Conservation (phyloP, 495 filamentous ascomycete genomes). For the Talaromyces nanjingensis region DNA sequence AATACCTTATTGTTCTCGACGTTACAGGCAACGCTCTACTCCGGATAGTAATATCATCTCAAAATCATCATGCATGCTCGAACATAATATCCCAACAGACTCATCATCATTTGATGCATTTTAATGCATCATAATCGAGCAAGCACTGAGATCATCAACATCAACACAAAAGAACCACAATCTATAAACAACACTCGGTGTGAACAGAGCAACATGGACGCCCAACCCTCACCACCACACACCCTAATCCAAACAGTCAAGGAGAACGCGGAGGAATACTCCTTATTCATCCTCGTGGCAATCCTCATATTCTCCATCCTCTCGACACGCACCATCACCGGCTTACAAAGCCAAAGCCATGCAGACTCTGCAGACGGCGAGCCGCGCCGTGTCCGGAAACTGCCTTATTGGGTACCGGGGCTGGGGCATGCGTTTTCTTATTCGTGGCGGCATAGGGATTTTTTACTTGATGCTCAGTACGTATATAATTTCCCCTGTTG, state of each 20-base stretch:
- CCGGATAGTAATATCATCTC: not conserved
- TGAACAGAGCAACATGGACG: slow-evolving; percentile 1
- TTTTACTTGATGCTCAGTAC: slow-evolving; percentile 35
- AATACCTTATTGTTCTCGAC: too few relatives aligned
- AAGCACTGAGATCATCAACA: not conserved
- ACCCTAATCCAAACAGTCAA: not conserved
- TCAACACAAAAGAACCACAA: too few relatives aligned
- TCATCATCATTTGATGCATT: not conserved
- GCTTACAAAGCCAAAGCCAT: slow-evolving; percentile 24
- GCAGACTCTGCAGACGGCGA: slow-evolving; percentile 13
- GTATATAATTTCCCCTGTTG: slow-evolving; percentile 8
- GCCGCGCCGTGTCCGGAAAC: slow-evolving; percentile 26
- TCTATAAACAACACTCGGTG: too few relatives aligned
- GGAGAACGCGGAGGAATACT: slow-evolving; percentile 9
- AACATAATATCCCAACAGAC: not conserved
- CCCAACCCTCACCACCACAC: not conserved
- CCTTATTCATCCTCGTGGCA: slow-evolving; percentile 11
- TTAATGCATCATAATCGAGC: not conserved
- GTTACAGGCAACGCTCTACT: not conserved
- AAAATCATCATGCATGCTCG: not conserved
- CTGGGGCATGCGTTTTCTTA: slow-evolving; percentile 47
- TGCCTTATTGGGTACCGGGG: slow-evolving; percentile 56
- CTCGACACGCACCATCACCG: slow-evolving; percentile 34
- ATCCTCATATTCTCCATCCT: slow-evolving; percentile 25
- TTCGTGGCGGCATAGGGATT: slow-evolving; percentile 34